Percentiles rank a stretch among this genome's conserved stretches.
These are phyloP conservation scores for Dactylellina parvicollis DNA, from an alignment of 2,329 filamentous ascomycete species.

Conservation along the genomic window DNA sequence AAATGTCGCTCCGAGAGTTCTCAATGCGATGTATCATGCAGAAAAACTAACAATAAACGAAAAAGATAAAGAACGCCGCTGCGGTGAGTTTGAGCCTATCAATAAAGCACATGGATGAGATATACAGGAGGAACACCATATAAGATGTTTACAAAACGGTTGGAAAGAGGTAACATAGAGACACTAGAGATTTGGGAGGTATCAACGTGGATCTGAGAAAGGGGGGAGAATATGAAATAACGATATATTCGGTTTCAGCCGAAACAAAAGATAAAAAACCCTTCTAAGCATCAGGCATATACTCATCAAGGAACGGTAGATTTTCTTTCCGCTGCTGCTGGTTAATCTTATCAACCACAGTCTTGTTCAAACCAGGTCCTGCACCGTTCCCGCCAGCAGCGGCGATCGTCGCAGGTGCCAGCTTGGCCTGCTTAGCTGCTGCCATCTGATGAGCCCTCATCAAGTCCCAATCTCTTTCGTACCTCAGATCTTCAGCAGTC, in stretches of 20 bases:
- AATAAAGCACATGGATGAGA: conserved; percentile 16
- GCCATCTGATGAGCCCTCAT: conserved; percentile 38
- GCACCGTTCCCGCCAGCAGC: conserved; percentile 16
- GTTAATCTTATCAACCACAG: conserved; percentile 15
- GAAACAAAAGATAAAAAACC: background rate
- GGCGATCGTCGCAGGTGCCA: conserved; percentile 7
- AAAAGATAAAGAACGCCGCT: conserved; percentile 36
- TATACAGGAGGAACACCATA: conserved; percentile 2
- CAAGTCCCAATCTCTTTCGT: conserved; percentile 40
- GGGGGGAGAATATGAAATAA: background rate
- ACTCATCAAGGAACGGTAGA: conserved; percentile 37
- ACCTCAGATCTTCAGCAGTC: conserved; percentile 34
- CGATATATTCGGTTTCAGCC: background rate
- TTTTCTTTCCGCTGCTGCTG: conserved; percentile 45
- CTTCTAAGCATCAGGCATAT: conserved; percentile 46
- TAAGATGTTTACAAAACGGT: background rate
- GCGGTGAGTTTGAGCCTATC: conserved; percentile 16
- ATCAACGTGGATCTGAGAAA: too few species aligned
- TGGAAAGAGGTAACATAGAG: background rate
- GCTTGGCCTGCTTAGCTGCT: conserved; percentile 48
- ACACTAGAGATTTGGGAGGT: too few species aligned
- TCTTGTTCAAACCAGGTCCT: conserved; percentile 18
- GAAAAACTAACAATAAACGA: conserved; percentile 31
- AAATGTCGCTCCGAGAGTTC: conserved; percentile 3
- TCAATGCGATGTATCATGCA: conserved; percentile 42